phyloP scores from a whole-genome alignment of 371 early-diverging fungal species.

The Mortierella sp. region DNA sequence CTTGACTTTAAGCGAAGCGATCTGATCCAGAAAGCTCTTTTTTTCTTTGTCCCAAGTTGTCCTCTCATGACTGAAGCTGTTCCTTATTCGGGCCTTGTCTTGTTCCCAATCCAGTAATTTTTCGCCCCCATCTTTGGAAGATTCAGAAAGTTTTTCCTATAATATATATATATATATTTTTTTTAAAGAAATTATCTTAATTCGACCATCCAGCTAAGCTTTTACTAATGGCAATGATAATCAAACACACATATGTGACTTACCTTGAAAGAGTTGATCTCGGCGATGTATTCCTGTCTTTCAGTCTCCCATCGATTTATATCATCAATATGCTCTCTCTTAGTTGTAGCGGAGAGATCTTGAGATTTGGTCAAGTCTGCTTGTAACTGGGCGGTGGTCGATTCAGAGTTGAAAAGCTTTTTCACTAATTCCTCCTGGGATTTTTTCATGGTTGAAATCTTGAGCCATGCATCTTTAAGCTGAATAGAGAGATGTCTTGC shows the following conservation, averaged over 20 bases:
- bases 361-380: slow-evolving; percentile 19
- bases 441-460: slow-evolving; percentile 28
- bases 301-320: slow-evolving; percentile 29
- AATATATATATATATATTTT: background rate
- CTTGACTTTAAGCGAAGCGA: slow-evolving; percentile 52
- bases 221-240: background rate
- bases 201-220: background rate
- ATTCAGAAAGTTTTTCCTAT: slow-evolving; percentile 23
- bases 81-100: slow-evolving; percentile 29
- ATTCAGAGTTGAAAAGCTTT: slow-evolving; percentile 29
- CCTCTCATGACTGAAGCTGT: slow-evolving; percentile 27
- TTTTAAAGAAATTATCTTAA: background rate
- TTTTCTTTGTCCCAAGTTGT: slow-evolving; percentile 42
- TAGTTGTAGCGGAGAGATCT: slow-evolving; percentile 9
- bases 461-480: slow-evolving; percentile 44
- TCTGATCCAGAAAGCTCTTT: slow-evolving; percentile 39
- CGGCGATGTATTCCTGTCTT: slow-evolving; percentile 14
- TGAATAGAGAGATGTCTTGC: slow-evolving; percentile 33
- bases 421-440: slow-evolving; percentile 32
- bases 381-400: slow-evolving; percentile 11
- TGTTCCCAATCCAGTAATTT: slow-evolving; percentile 40
- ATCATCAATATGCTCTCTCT: slow-evolving; percentile 12
- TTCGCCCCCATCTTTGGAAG: slow-evolving; percentile 22
- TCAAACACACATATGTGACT: background rate
- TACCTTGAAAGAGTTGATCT: slow-evolving; percentile 40